These are phyloP conservation scores for Ceratobasidium sp. DNA, from an alignment of 1,284 basidiomycete genomes.

Conservation along the genomic window DNA sequence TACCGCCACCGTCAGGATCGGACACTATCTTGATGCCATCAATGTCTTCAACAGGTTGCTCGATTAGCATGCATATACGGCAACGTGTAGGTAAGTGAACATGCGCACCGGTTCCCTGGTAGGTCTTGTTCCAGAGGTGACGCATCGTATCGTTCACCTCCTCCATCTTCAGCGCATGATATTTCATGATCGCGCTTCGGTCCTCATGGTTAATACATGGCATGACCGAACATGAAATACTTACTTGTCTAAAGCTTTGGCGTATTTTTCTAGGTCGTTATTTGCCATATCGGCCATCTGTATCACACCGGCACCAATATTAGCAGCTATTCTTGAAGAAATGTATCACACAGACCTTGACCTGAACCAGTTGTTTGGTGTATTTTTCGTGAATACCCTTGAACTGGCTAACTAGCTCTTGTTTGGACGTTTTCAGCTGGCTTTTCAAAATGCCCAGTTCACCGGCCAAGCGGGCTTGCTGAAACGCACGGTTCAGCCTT, in stretches of 20 bases:
- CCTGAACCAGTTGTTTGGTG: constrained; percentile 91
- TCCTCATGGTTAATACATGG: background rate
- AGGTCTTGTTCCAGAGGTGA: constrained; percentile 98
- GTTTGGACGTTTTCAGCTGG: constrained; percentile 75
- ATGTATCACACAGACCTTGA: constrained; percentile 73
- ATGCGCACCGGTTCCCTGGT: constrained; percentile 90
- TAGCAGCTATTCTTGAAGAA: constrained; percentile 34
- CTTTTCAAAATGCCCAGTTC: constrained; percentile 82
- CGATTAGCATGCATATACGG: background rate
- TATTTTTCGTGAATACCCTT: constrained; percentile 88
- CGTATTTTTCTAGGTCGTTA: constrained; percentile 96
- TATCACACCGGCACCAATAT: constrained; percentile 21
- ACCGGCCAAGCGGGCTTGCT: constrained; percentile 87
- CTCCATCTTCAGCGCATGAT: constrained; percentile 99
- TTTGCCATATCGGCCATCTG: constrained; percentile 96
- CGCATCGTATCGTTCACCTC: constrained; percentile 99
- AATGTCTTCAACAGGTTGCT: constrained; percentile 74
- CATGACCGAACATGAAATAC: constrained; percentile 51
- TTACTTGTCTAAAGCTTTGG: constrained; percentile 94
- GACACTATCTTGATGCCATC: constrained; percentile 97
- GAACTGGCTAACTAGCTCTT: constrained; percentile 84
- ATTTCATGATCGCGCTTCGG: constrained; percentile 94
- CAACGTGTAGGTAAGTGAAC: background rate
- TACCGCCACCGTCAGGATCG: constrained; percentile 83
- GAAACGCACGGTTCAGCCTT: constrained; percentile 47